Evolutionary conservation across 805 yeast species (phyloP).

Genomic region (Candida broadrunensis): DNA sequence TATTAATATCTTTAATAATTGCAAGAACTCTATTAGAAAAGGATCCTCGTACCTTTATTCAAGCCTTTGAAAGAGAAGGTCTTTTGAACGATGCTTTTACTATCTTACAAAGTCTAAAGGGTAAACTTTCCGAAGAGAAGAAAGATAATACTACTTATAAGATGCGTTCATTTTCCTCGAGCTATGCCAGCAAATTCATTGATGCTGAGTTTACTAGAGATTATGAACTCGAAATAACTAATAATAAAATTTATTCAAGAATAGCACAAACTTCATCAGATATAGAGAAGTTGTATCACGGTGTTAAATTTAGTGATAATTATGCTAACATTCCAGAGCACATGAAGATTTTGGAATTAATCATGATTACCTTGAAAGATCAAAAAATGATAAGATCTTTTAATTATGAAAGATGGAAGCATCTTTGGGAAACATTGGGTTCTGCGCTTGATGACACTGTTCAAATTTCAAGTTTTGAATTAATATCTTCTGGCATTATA

Average conservation of each 20-base stretch:
- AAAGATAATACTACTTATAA: slow-evolving; percentile 7
- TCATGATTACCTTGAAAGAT: slow-evolving; percentile 8
- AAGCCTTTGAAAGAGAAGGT: slow-evolving; percentile 68
- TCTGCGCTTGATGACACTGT: slow-evolving; percentile 11
- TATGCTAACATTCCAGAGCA: slow-evolving; percentile 11
- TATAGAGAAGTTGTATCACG: slow-evolving; percentile 25
- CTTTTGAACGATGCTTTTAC: slow-evolving; percentile 49
- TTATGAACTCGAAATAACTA: slow-evolving; percentile 16
- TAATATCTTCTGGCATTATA: slow-evolving; percentile 66
- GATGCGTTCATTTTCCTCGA: slow-evolving; percentile 6
- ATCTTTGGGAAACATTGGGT: slow-evolving; percentile 22
- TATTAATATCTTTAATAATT: slow-evolving; percentile 52
- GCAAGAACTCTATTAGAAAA: slow-evolving; percentile 42
- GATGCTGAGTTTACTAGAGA: slow-evolving; percentile 32
- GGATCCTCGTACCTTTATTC: slow-evolving; percentile 42
- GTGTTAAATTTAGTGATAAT: slow-evolving; percentile 16
- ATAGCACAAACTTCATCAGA: slow-evolving; percentile 14
- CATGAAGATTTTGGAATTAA: slow-evolving; percentile 13
- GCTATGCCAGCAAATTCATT: slow-evolving; percentile 19
- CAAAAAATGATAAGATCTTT: slow-evolving; percentile 5
- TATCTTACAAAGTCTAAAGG: slow-evolving; percentile 24
- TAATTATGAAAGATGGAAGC: slow-evolving; percentile 37
- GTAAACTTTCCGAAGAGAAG: slow-evolving; percentile 9
- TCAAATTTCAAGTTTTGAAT: slow-evolving; percentile 68
- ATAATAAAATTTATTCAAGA: slow-evolving; percentile 11